Evolutionary conservation across 2,329 filamentous ascomycete species (phyloP), one percentile per base, ranked within the genome.

Genomic region (Sarocladium oryzae): DNA sequence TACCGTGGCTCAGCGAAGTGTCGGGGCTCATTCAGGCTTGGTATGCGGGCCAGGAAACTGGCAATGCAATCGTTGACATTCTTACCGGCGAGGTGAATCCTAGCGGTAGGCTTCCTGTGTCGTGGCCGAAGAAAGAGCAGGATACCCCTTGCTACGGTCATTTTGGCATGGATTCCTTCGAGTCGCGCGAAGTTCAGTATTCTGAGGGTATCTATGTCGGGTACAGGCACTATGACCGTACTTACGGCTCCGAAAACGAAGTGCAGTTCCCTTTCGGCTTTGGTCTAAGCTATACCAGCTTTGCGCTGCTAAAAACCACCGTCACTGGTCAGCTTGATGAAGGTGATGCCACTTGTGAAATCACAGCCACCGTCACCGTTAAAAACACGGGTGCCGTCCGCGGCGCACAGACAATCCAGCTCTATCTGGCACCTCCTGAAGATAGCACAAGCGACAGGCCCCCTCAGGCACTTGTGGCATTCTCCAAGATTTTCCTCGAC

Each of bases 21-120:
- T 59, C 57, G n/a, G 74, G 76, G 1, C 66, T 85, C 2, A 56
- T 84, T 0, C 80, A 86, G 56, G 82, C 81, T 3, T 88, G 84
- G 84, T 88, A 86, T 57, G 82, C 83, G 54, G 85, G 85, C 11
- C 84, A 88, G 57, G 84, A 88, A 63, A 79, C 81, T 3, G 85
- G 84, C 1, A 85, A 87, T 56, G 82, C 81, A 1, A 79, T 88
- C 49, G 83, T 81, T 2, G 83, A 87, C 56, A 75, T 87, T 1
- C 69, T 88, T 4, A 82, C 84, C 56, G 84, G 84, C 28, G 71
- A 77, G 46, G 71, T 78, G 43, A 86, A 52, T 26, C 53, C 55
- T 2, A 30, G 24, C 2, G 55, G 55, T 13, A 7, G 79, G 77
- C 18, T 59, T 37, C 70, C 70, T 4, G 7, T 7, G 7, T 7